phyloP scores from a whole-genome alignment of 2,329 filamentous ascomycete species.

The Xylaria sp. region DNA sequence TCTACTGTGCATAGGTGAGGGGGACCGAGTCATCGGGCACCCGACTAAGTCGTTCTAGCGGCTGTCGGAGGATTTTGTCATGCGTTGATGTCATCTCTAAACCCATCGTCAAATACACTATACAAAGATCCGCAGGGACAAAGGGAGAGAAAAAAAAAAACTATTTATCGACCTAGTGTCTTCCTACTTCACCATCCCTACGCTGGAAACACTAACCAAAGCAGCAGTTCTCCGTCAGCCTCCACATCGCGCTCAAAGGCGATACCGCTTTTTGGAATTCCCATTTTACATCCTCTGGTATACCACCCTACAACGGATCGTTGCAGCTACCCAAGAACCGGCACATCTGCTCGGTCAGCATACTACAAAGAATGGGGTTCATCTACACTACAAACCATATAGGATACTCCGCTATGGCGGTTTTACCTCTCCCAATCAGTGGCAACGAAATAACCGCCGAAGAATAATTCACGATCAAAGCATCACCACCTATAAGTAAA shows the following conservation, averaged over 20 bases:
- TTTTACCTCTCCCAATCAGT: background rate
- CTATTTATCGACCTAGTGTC: background rate
- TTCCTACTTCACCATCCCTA: slow-evolving; percentile 3
- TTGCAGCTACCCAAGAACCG: background rate
- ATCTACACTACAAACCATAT: background rate
- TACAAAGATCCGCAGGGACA: background rate
- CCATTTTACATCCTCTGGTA: background rate
- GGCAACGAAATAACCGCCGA: background rate
- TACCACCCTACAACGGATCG: background rate
- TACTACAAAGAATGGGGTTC: background rate
- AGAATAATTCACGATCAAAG: background rate
- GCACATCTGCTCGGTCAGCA: slow-evolving; percentile 15
- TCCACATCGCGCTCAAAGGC: slow-evolving; percentile 19
- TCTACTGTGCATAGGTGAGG: slow-evolving; percentile 9
- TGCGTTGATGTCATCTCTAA: slow-evolving; percentile 31
- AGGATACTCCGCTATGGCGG: background rate
- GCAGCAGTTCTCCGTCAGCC: background rate
- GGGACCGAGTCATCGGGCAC: slow-evolving; percentile 18
- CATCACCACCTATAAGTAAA: background rate
- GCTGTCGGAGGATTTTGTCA: slow-evolving; percentile 8
- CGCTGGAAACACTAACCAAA: background rate
- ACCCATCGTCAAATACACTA: slow-evolving; percentile 3
- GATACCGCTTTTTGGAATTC: slow-evolving; percentile 29
- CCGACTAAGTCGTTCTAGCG: slow-evolving; percentile 26
- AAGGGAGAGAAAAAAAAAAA: background rate